Conservation (phyloP, 78 protist genomes). For the Dictyostelium firmibasis region DNA sequence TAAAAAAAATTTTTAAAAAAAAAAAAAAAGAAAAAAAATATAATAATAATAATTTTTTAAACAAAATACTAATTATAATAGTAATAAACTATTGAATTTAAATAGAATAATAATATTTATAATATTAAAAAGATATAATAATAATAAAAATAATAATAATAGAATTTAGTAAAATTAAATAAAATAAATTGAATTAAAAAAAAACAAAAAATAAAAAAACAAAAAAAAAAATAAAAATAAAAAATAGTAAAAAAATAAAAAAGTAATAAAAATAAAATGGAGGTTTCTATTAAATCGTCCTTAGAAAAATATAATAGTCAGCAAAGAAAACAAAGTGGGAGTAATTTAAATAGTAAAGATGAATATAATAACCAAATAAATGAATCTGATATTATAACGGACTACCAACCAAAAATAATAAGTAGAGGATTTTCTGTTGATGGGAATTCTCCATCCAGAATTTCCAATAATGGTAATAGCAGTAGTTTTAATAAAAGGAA, state of each 20-base stretch:
- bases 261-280: neutral
- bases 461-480: neutral
- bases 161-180: neutral
- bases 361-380: neutral
- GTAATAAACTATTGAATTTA: neutral
- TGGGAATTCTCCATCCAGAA: neutral
- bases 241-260: neutral
- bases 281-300: neutral
- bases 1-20: neutral
- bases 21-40: neutral
- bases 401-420: slow-evolving; percentile 21
- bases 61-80: neutral
- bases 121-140: neutral
- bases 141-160: neutral
- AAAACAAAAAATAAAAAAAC: neutral
- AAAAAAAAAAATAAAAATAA: neutral
- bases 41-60: neutral
- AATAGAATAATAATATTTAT: neutral
- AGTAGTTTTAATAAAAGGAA: neutral
- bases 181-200: neutral
- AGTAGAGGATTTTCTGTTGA: slow-evolving; percentile 17
- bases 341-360: neutral
- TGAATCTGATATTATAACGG: neutral
- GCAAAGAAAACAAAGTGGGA: neutral
- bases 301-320: slow-evolving; percentile 1